Evolutionary conservation across 345 rosid species (phyloP).

Genomic region (Euphorbia peplus): DNA sequence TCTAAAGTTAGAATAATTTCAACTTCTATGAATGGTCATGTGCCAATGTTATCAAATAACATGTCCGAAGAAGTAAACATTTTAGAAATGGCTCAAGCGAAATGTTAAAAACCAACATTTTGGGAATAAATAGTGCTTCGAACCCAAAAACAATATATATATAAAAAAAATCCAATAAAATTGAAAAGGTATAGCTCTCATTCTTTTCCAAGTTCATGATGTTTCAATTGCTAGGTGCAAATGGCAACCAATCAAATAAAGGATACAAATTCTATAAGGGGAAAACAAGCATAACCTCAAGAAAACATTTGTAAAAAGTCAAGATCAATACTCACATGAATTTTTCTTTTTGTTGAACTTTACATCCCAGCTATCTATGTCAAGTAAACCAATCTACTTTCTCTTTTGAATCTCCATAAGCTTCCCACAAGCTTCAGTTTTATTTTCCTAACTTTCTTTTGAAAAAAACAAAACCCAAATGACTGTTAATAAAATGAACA

Average conservation of each 20-base stretch:
- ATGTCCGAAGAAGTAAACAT: too few species aligned
- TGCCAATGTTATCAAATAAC: too few species aligned
- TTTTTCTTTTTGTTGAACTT: slow-evolving; percentile 1
- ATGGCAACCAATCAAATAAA: slow-evolving; percentile 7
- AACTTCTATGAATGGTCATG: too few species aligned
- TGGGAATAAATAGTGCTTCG: too few species aligned
- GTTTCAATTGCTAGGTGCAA: slow-evolving; percentile 17
- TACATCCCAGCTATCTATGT: slow-evolving; percentile 16
- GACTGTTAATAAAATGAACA: slow-evolving; percentile 12
- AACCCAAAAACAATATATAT: too few species aligned
- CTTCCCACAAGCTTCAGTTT: slow-evolving; percentile 26
- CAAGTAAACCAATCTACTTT: slow-evolving; percentile 18
- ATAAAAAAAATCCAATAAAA: too few species aligned
- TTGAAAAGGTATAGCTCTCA: not conserved
- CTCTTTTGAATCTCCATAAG: slow-evolving; percentile 8
- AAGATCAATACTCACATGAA: slow-evolving; percentile 21
- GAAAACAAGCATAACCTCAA: slow-evolving; percentile 14
- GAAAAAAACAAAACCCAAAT: not conserved
- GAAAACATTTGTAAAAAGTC: slow-evolving; percentile 11
- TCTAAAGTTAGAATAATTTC: too few species aligned
- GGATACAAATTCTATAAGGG: not conserved
- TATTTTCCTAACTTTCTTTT: slow-evolving; percentile 21
- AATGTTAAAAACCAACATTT: too few species aligned
- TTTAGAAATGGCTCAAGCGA: too few species aligned
- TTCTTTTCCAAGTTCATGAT: slow-evolving; percentile 2